Conservation (phyloP, 2,329 filamentous ascomycete species). For the Arthrobotrys entomopaga region DNA sequence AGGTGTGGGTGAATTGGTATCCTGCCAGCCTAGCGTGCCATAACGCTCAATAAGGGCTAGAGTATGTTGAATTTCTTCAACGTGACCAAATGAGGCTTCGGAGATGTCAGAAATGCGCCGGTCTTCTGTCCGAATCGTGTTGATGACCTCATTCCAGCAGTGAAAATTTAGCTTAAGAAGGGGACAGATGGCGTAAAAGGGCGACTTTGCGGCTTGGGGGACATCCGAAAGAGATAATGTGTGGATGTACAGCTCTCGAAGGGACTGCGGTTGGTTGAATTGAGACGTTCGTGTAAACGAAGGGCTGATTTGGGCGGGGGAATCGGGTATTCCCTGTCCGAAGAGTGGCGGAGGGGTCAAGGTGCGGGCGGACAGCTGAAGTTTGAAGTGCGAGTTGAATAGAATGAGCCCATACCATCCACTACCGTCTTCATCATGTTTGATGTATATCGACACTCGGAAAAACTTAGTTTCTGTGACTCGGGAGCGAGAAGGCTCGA, state of each 20-base stretch:
- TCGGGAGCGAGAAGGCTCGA: conserved; percentile 48
- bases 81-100: conserved; percentile 58
- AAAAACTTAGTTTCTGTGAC: conserved; percentile 59
- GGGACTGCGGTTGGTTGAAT: conserved; percentile 51
- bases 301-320: conserved; percentile 17
- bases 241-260: conserved; percentile 59
- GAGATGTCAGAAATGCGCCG: conserved; percentile 58
- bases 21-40: conserved; percentile 57
- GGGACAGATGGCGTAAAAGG: conserved; percentile 58
- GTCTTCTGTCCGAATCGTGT: conserved; percentile 59
- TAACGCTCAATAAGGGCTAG: conserved; percentile 57
- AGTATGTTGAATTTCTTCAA: conserved; percentile 59
- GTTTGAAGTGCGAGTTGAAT: conserved; percentile 57
- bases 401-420: conserved; percentile 59
- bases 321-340: conserved; percentile 44
- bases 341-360: conserved; percentile 57
- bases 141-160: conserved; percentile 60
- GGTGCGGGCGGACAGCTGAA: conserved; percentile 56
- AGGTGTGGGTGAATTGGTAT: conserved; percentile 9
- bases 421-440: conserved; percentile 55
- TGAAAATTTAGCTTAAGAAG: conserved; percentile 59
- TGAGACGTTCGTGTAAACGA: conserved; percentile 3
- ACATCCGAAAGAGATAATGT: conserved; percentile 57
- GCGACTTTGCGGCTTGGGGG: conserved; percentile 51
- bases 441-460: conserved; percentile 57